Evolutionary conservation across 148 eudicot species (phyloP).

Genomic region (Vaccinium vitisidaea): DNA sequence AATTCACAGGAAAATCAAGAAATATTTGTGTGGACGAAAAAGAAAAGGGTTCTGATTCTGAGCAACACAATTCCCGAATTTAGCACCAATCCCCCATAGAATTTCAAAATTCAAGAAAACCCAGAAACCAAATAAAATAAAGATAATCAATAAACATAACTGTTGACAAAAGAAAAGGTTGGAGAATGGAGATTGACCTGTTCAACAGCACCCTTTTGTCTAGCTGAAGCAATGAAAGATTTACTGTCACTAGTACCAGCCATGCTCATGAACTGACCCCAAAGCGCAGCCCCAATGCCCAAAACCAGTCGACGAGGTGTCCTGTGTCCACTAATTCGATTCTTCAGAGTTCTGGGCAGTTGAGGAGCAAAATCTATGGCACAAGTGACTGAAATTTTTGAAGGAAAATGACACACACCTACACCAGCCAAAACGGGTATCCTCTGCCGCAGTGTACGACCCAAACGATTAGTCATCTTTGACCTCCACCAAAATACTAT

Average conservation of each 20-base stretch:
- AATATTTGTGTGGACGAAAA: background rate
- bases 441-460: constrained; percentile 20
- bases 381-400: constrained; percentile 20
- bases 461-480: constrained; percentile 37
- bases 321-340: constrained; percentile 18
- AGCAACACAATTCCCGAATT: background rate
- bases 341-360: constrained; percentile 22
- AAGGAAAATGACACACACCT: background rate
- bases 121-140: constrained; percentile 15
- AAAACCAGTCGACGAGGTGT: constrained; percentile 55
- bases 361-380: constrained; percentile 16
- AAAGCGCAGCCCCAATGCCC: constrained; percentile 64
- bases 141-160: constrained; percentile 24
- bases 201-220: constrained; percentile 59
- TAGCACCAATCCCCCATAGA: background rate
- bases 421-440: constrained; percentile 23
- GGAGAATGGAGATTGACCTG: constrained; percentile 35
- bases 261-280: constrained; percentile 65
- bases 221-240: constrained; percentile 75
- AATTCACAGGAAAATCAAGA: background rate
- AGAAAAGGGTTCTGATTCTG: background rate
- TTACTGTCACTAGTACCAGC: constrained; percentile 44
- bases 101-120: constrained; percentile 1
- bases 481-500: background rate
- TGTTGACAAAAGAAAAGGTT: background rate